These are phyloP conservation scores for Graphium sp. DNA, from an alignment of 2,329 filamentous ascomycete genomes.

Conservation along the genomic window DNA sequence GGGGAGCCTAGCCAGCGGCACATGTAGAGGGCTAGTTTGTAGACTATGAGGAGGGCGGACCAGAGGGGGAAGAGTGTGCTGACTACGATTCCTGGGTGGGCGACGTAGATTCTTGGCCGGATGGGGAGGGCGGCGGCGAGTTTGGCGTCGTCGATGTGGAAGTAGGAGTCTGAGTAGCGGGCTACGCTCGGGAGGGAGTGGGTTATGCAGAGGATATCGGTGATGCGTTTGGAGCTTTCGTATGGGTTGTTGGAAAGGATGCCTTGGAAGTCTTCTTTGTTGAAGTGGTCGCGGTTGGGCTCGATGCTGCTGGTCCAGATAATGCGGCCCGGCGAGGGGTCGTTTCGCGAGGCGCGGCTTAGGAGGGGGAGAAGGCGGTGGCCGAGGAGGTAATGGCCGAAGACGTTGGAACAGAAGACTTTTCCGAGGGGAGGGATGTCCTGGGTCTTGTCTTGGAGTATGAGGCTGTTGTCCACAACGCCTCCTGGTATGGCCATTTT, in stretches of 20 bases:
- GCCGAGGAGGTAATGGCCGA: constrained; percentile 82
- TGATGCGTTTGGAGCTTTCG: constrained; percentile 75
- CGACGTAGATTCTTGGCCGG: constrained; percentile 52
- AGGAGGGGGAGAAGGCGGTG: constrained; percentile 69
- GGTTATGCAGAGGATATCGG: constrained; percentile 68
- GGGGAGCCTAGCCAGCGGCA: constrained; percentile 67
- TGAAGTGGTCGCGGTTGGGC: constrained; percentile 34
- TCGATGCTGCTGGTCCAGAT: constrained; percentile 84
- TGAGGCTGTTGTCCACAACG: neutral
- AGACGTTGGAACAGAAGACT: constrained; percentile 83
- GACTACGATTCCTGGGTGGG: constrained; percentile 74
- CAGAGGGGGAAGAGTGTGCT: constrained; percentile 67
- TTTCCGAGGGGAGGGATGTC: constrained; percentile 46
- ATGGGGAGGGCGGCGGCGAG: constrained; percentile 4
- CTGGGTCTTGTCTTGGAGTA: neutral
- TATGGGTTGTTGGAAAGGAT: constrained; percentile 49
- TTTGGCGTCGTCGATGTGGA: constrained; percentile 6
- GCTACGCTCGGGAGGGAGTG: constrained; percentile 44
- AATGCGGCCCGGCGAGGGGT: constrained; percentile 42
- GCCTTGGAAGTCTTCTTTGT: constrained; percentile 60
- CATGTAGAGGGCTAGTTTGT: constrained; percentile 51
- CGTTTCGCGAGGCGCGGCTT: constrained; percentile 20
- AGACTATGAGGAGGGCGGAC: constrained; percentile 50
- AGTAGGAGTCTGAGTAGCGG: constrained; percentile 5
- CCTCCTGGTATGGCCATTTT: constrained; percentile 43